phyloP scores from a whole-genome alignment of 306 rosid genomes.

The Malus orientalis region DNA sequence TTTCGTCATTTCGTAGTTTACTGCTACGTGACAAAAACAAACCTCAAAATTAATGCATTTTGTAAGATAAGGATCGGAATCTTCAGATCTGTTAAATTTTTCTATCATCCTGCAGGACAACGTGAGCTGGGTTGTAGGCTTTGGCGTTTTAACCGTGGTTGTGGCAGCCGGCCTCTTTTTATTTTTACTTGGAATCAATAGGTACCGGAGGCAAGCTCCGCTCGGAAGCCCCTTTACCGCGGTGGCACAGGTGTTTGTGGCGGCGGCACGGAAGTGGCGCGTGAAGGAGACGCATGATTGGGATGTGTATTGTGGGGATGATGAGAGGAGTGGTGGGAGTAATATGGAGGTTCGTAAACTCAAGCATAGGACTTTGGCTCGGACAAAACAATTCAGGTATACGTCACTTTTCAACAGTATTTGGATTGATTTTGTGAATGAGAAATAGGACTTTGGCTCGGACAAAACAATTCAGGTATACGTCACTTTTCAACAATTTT shows the following conservation, averaged over 20 bases:
- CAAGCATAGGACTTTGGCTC: constrained; percentile 7
- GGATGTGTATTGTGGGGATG: neutral
- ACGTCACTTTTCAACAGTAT: neutral
- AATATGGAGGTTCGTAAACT: neutral
- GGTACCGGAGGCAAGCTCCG: constrained; percentile 10
- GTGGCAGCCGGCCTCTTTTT: neutral
- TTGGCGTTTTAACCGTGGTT: neutral
- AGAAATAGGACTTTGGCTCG: constrained; percentile 10
- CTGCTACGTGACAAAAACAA: too few species aligned
- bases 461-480: constrained; percentile 49
- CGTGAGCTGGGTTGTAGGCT: constrained; percentile 22
- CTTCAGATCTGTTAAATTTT: neutral
- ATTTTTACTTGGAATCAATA: constrained; percentile 10
- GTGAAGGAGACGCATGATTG: neutral
- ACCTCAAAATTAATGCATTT: neutral
- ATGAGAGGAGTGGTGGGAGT: neutral
- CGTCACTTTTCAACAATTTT: neutral
- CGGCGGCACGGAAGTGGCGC: constrained; percentile 21
- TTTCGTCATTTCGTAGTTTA: too few species aligned
- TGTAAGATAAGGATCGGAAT: neutral
- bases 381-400: constrained; percentile 50
- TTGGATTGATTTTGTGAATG: neutral
- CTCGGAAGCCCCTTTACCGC: constrained; percentile 21
- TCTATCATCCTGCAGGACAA: constrained; percentile 8
- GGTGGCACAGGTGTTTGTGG: constrained; percentile 16